phyloP scores from a whole-genome alignment of 352 stramenopile species.

The Elongisporangium prolatum region DNA sequence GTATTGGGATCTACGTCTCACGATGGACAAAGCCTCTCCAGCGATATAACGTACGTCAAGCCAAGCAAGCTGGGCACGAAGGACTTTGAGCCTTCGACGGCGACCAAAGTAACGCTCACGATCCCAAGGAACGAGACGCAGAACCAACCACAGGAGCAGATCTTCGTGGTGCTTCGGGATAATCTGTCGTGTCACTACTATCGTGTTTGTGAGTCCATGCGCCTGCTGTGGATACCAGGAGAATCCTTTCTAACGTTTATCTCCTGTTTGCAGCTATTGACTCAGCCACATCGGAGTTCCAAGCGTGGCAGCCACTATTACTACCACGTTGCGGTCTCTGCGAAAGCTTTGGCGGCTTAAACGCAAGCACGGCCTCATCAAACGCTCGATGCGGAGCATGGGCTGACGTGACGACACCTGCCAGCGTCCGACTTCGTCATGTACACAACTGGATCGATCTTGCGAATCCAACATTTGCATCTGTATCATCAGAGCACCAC shows the following conservation, averaged over 20 bases:
- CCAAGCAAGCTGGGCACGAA: conserved; percentile 11
- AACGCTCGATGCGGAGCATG: neutral
- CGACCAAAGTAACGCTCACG: conserved; percentile 6
- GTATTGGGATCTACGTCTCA: conserved; percentile 28
- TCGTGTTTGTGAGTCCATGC: conserved; percentile 42
- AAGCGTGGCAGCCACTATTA: conserved; percentile 35
- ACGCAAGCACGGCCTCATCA: neutral
- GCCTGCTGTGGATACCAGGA: conserved; percentile 5
- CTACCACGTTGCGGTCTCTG: conserved; percentile 53
- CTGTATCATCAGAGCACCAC: neutral
- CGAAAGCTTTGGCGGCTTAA: conserved; percentile 26
- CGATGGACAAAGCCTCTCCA: conserved; percentile 26
- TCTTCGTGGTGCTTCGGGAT: conserved; percentile 52
- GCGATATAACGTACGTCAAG: conserved; percentile 16
- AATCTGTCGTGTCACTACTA: conserved; percentile 46
- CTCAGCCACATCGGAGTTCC: conserved; percentile 6
- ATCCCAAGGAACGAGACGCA: conserved; percentile 1
- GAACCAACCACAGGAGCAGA: conserved; percentile 8
- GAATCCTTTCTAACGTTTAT: conserved; percentile 7
- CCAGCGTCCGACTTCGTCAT: neutral
- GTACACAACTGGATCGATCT: neutral
- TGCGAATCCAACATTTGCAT: neutral
- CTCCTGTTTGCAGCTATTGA: conserved; percentile 9
- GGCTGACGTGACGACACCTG: neutral
- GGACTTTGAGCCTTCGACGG: conserved; percentile 4